Percentiles rank a stretch among this genome's conserved stretches.
Evolutionary conservation across 495 filamentous ascomycete genomes (phyloP).

Genomic region (Evansstolkia leycettana): DNA sequence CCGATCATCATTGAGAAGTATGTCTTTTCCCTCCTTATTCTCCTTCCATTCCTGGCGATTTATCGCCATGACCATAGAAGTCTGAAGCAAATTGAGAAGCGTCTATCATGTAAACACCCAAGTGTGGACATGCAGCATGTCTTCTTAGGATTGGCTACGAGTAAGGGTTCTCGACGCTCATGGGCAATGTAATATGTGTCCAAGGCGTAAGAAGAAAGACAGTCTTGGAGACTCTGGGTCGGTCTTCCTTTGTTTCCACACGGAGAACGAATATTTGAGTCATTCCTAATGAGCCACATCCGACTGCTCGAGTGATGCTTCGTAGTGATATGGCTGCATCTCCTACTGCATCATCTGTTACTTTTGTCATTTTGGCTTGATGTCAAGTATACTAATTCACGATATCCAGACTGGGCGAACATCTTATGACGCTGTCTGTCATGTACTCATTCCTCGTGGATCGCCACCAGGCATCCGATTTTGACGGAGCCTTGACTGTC

Average conservation of each 20-base stretch:
- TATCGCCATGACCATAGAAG: slow-evolving; percentile 20
- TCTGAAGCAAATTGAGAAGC: slow-evolving; percentile 22
- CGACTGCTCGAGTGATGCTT: neutral
- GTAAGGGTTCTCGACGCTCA: no score
- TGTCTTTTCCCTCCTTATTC: slow-evolving; percentile 18
- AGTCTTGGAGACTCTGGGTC: neutral
- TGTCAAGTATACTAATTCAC: slow-evolving; percentile 16
- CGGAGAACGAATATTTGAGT: neutral
- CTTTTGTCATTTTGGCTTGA: neutral
- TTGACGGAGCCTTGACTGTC: slow-evolving; percentile 47
- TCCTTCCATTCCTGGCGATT: slow-evolving; percentile 10
- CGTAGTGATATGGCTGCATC: neutral
- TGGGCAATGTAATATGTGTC: no score
- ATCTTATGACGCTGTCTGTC: slow-evolving; percentile 40
- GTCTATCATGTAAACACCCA: slow-evolving; percentile 22
- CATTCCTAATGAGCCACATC: neutral
- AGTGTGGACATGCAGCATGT: slow-evolving; percentile 14
- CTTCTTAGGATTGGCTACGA: slow-evolving; percentile 18
- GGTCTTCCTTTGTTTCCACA: neutral
- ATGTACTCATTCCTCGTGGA: slow-evolving; percentile 54
- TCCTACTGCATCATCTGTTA: neutral
- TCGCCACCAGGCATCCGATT: slow-evolving; percentile 53
- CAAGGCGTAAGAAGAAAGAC: no score
- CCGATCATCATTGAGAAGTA: slow-evolving; percentile 54
- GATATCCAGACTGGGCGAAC: slow-evolving; percentile 41